A percentile compares a stretch with the other conserved stretches of the same genome.
phyloP scores from a whole-genome alignment of 2,329 filamentous ascomycete species.

The Sphaerulina populicola region DNA sequence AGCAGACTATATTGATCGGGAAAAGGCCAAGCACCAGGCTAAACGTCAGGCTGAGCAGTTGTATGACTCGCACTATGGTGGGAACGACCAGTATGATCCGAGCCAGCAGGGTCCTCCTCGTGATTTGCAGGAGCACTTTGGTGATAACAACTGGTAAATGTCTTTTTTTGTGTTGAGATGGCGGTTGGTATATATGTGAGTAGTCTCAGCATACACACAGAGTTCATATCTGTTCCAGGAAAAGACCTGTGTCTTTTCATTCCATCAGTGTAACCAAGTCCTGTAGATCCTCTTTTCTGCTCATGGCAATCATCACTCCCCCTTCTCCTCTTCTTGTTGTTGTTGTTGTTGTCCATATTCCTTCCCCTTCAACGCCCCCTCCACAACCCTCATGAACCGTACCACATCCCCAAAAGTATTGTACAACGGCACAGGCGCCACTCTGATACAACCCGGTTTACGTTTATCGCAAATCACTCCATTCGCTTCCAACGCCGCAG shows the following conservation, averaged over 20 bases:
- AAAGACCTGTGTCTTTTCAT: too few relatives aligned
- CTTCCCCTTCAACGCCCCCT: slow-evolving; percentile 32
- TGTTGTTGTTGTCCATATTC: not conserved
- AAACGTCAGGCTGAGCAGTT: slow-evolving; percentile 38
- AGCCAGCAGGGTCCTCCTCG: slow-evolving; percentile 34
- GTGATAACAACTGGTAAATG: slow-evolving; percentile 15
- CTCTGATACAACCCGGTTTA: slow-evolving; percentile 74
- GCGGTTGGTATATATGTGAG: too few relatives aligned
- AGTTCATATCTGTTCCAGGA: too few relatives aligned
- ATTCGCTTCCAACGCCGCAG: slow-evolving; percentile 53
- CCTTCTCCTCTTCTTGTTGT: not conserved
- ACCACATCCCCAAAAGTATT: slow-evolving; percentile 69
- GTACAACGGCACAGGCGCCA: slow-evolving; percentile 77
- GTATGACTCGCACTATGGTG: slow-evolving; percentile 45
- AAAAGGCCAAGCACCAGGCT: slow-evolving; percentile 42
- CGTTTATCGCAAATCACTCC: slow-evolving; percentile 75
- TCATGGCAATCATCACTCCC: not conserved
- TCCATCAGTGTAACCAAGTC: too few relatives aligned
- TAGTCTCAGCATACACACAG: too few relatives aligned
- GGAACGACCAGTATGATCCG: slow-evolving; percentile 42
- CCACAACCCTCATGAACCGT: slow-evolving; percentile 50
- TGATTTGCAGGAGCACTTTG: slow-evolving; percentile 30
- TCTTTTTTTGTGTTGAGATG: too few relatives aligned
- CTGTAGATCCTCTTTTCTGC: not conserved
- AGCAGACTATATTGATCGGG: slow-evolving; percentile 42